phyloP scores from a whole-genome alignment of 768 basidiomycete species.

The Tremella mesenterica region DNA sequence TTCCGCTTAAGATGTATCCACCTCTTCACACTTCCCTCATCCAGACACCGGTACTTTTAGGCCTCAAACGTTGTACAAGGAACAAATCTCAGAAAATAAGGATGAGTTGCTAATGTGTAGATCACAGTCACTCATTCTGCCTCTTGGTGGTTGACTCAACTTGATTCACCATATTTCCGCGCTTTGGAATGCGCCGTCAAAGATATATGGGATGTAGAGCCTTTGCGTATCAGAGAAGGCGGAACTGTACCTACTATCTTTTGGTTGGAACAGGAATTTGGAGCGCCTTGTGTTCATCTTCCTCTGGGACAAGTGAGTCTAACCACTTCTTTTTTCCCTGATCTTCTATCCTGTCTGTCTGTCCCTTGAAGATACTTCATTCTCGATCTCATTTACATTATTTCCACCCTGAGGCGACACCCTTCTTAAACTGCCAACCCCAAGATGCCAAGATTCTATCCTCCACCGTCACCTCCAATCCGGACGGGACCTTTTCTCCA shows the following conservation, averaged over 20 bases:
- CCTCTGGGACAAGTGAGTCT: conserved; percentile 79
- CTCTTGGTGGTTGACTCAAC: conserved; percentile 91
- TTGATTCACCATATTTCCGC: conserved; percentile 76
- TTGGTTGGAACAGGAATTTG: conserved; percentile 83
- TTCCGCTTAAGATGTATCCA: too few relatives aligned
- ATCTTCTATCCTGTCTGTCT: neutral
- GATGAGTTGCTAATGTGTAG: too few relatives aligned
- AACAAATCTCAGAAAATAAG: too few relatives aligned
- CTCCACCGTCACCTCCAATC: neutral
- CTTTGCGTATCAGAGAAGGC: conserved; percentile 83
- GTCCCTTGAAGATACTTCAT: too few relatives aligned
- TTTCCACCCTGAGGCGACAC: too few relatives aligned
- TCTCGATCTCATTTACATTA: too few relatives aligned
- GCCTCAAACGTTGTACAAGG: too few relatives aligned
- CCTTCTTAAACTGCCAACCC: too few relatives aligned
- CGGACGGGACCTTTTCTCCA: neutral
- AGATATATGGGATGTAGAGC: conserved; percentile 78
- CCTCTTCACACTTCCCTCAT: too few relatives aligned
- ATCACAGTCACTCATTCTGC: conserved; percentile 72
- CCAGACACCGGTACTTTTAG: too few relatives aligned
- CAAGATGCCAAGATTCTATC: neutral
- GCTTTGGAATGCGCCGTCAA: conserved; percentile 71
- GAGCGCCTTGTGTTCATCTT: conserved; percentile 80
- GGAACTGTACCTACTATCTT: conserved; percentile 92
- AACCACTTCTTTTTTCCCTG: neutral